phyloP scores from a whole-genome alignment of 2,329 filamentous ascomycete genomes.

The Thermomyces lanuginosus region DNA sequence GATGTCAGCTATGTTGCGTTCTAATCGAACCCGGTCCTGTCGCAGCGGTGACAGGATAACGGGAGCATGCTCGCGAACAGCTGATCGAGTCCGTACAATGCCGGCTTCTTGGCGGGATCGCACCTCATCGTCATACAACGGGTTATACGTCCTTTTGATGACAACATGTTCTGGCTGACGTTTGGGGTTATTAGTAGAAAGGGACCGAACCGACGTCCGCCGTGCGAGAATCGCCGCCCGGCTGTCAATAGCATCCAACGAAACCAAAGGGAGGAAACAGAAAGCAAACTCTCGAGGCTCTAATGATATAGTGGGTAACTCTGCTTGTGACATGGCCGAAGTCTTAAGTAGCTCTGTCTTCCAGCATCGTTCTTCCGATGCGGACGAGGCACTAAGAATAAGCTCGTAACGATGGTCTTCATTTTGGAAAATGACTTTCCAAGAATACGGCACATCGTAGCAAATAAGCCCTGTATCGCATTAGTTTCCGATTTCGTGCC shows the following conservation, averaged over 20 bases:
- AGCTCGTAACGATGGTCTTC: constrained; percentile 65
- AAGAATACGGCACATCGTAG: constrained; percentile 69
- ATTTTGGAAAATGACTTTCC: constrained; percentile 77
- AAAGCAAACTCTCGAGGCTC: constrained; percentile 15
- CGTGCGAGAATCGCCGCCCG: constrained; percentile 45
- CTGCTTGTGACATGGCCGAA: constrained; percentile 34
- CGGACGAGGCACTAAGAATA: constrained; percentile 71
- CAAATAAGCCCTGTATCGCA: constrained; percentile 57
- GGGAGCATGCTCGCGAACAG: constrained; percentile 52
- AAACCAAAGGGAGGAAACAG: constrained; percentile 54
- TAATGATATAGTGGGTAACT: constrained; percentile 29
- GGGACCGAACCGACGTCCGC: constrained; percentile 57
- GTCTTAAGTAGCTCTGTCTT: constrained; percentile 46
- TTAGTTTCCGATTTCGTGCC: constrained; percentile 8
- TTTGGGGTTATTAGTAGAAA: constrained; percentile 54
- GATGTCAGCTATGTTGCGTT: constrained; percentile 56
- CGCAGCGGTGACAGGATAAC: constrained; percentile 58
- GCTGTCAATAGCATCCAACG: constrained; percentile 59
- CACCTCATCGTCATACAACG: constrained; percentile 39
- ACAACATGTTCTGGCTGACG: constrained; percentile 58
- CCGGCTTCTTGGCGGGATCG: constrained; percentile 30
- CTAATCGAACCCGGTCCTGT: constrained; percentile 60
- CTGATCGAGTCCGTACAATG: constrained; percentile 64
- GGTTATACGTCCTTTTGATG: constrained; percentile 65
- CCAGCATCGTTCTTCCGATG: constrained; percentile 68